These are phyloP conservation scores for Blepharisma japonicum DNA, from an alignment of 73 alveolate genomes.

Conservation along the genomic window DNA sequence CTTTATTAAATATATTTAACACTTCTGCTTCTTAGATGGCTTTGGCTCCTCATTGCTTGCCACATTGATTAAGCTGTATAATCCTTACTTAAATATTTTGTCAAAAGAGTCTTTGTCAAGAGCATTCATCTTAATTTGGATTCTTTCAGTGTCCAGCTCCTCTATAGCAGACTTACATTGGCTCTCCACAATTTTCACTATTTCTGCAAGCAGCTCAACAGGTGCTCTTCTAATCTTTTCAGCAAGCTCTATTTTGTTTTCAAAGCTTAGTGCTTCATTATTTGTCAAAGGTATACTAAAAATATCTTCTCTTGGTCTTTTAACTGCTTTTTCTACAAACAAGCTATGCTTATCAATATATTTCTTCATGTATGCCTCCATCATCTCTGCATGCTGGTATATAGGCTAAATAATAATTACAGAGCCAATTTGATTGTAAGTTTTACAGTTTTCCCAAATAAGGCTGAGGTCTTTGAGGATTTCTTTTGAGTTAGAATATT, in stretches of 20 bases:
- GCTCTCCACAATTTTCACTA: not conserved
- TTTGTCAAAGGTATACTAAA: no score
- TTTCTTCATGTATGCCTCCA: constrained; percentile 30
- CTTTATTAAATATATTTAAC: no score
- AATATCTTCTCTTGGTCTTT: constrained; percentile 16
- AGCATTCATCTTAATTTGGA: not conserved
- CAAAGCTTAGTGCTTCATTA: constrained; percentile 11
- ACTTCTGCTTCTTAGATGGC: not conserved
- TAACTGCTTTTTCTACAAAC: not conserved
- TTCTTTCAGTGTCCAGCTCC: constrained; percentile 24
- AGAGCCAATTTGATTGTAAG: constrained; percentile 41
- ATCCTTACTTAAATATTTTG: not conserved
- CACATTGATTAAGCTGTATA: not conserved
- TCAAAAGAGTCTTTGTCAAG: constrained; percentile 8
- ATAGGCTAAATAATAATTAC: constrained; percentile 4
- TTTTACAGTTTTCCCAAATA: constrained; percentile 38
- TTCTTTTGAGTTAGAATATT: constrained; percentile 26
- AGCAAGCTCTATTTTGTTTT: not conserved
- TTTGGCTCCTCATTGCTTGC: not conserved
- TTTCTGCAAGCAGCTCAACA: not conserved
- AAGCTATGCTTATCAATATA: not conserved
- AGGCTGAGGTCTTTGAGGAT: constrained; percentile 23
- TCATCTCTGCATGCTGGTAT: constrained; percentile 27
- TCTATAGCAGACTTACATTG: constrained; percentile 8
- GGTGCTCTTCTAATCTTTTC: constrained; percentile 26